A percentile compares a stretch with the other conserved stretches of the same genome.
Evolutionary conservation across 2,329 filamentous ascomycete species (phyloP).

Genomic region (Ophiognomonia clavigignenti-juglandacearum): DNA sequence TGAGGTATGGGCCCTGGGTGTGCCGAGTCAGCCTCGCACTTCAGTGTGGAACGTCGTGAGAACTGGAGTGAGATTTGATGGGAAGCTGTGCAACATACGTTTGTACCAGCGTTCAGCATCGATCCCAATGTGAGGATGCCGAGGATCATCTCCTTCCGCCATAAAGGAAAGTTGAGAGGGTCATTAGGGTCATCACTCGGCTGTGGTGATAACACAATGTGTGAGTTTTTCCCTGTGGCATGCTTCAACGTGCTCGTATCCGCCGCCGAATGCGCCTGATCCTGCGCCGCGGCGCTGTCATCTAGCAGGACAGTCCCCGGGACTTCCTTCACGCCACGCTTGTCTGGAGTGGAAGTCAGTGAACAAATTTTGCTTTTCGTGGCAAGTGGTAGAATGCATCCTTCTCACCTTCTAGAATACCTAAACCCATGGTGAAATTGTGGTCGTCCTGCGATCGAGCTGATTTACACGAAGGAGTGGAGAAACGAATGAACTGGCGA

Average conservation of each 20-base stretch:
- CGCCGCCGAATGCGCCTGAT: constrained; percentile 28
- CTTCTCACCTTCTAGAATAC: constrained; percentile 1
- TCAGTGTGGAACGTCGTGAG: too few relatives aligned
- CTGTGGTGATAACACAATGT: constrained; percentile 41
- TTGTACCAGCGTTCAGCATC: constrained; percentile 1
- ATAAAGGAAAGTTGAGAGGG: constrained; percentile 37
- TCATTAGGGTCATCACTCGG: constrained; percentile 39
- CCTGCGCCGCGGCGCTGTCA: constrained; percentile 20
- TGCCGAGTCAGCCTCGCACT: too few relatives aligned
- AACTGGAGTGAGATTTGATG: background rate
- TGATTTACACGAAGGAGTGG: too few relatives aligned
- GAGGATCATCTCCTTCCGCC: constrained; percentile 20
- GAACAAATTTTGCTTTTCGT: too few relatives aligned
- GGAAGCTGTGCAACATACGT: too few relatives aligned
- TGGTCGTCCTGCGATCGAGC: too few relatives aligned
- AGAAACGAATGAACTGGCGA: too few relatives aligned
- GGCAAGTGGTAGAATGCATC: background rate
- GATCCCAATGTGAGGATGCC: background rate
- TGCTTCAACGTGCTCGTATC: constrained; percentile 18
- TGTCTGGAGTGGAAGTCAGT: background rate
- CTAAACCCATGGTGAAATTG: background rate
- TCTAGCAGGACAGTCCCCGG: constrained; percentile 25
- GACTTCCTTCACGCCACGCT: constrained; percentile 17
- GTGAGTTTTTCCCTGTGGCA: constrained; percentile 22
- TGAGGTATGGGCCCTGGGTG: background rate